These are phyloP conservation scores for Penicillium oxalicum DNA, from an alignment of 2,329 filamentous ascomycete genomes.

Conservation along the genomic window DNA sequence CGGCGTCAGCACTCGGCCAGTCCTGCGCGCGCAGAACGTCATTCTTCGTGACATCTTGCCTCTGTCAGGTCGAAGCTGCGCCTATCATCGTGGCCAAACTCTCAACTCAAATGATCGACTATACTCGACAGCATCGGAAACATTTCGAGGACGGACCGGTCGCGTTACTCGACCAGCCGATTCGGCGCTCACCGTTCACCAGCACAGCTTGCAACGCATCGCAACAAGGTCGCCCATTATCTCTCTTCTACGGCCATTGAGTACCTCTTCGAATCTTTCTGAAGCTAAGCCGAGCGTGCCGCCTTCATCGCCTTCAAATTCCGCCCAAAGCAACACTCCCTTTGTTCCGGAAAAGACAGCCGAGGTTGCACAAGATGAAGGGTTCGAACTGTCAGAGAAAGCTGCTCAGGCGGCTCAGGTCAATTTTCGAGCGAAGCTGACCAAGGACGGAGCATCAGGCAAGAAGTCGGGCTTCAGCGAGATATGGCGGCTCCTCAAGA, in stretches of 20 bases:
- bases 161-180: constrained; percentile 13
- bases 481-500: constrained; percentile 79
- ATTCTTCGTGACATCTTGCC: constrained; percentile 17
- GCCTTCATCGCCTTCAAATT: constrained; percentile 12
- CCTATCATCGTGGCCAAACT: constrained; percentile 6
- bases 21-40: constrained; percentile 16
- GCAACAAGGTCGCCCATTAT: constrained; percentile 12
- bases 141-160: constrained; percentile 17
- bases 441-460: constrained; percentile 63
- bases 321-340: constrained; percentile 24
- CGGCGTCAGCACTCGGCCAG: constrained; percentile 24
- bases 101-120: constrained; percentile 10
- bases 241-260: constrained; percentile 24
- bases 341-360: constrained; percentile 38
- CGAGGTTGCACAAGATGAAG: constrained; percentile 54
- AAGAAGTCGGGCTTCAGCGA: constrained; percentile 62
- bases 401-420: constrained; percentile 81
- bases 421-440: constrained; percentile 80
- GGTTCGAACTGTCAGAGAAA: constrained; percentile 70
- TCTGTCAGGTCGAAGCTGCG: constrained; percentile 1
- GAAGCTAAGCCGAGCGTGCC: constrained; percentile 21
- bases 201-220: constrained; percentile 11
- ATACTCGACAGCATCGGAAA: constrained; percentile 21
- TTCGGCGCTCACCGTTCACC: constrained; percentile 11
- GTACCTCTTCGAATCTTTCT: constrained; percentile 22